These are phyloP conservation scores for Toxicodendron radicans DNA, from an alignment of 345 rosid species.

Conservation along the genomic window DNA sequence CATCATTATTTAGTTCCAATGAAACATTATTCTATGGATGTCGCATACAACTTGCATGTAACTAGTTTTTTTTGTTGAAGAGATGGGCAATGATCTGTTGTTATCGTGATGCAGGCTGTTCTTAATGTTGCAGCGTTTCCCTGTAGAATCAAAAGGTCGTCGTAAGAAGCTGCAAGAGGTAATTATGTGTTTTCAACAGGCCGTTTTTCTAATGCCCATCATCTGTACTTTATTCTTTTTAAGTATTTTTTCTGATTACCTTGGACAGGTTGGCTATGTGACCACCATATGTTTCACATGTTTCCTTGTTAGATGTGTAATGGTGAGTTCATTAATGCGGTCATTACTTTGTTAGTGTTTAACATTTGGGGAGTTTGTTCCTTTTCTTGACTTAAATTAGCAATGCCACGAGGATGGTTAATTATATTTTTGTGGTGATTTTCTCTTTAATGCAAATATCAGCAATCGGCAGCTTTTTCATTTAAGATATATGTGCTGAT, in stretches of 20 bases:
- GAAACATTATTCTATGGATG: not conserved
- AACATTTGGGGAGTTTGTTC: not conserved
- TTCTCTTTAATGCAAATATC: not conserved
- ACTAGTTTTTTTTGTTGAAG: not conserved
- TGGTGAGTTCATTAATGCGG: constrained; percentile 52
- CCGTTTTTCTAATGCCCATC: not conserved
- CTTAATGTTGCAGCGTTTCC: constrained; percentile 90
- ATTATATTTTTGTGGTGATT: not conserved
- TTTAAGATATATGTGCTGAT: not conserved
- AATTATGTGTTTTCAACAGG: constrained; percentile 8
- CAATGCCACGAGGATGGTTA: constrained; percentile 4
- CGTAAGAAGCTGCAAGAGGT: constrained; percentile 96
- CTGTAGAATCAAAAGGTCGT: constrained; percentile 92
- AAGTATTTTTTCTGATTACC: not conserved
- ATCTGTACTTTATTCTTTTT: not conserved
- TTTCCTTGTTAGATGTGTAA: constrained; percentile 82
- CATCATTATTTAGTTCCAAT: constrained; percentile 1
- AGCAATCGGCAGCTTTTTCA: not conserved
- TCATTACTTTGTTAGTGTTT: not conserved
- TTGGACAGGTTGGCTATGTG: constrained; percentile 88
- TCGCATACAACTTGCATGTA: not conserved
- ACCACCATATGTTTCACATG: constrained; percentile 88
- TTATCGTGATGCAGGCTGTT: constrained; percentile 61
- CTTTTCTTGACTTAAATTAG: not conserved
- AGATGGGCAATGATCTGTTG: not conserved